Evolutionary conservation across 2,329 filamentous ascomycete species (phyloP).

Genomic region (Mollisiaceae sp.): DNA sequence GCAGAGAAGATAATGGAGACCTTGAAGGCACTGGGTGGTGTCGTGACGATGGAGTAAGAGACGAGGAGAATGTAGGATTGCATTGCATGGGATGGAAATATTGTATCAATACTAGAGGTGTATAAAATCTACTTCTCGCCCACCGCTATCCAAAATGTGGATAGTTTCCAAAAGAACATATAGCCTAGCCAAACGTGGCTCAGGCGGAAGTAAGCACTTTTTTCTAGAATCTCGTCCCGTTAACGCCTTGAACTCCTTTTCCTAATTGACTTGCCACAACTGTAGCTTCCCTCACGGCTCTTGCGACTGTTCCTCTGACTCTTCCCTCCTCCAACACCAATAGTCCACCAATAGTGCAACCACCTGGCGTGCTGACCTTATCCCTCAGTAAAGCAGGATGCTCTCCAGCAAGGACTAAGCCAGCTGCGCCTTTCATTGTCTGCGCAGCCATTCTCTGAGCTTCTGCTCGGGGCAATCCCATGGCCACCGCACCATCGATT

Average conservation of each 20-base stretch:
- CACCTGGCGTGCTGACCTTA: conserved; percentile 78
- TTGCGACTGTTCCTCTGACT: conserved; percentile 69
- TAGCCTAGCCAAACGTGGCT: background rate
- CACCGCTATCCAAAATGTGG: background rate
- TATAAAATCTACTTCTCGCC: conserved; percentile 42
- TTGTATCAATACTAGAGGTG: conserved; percentile 44
- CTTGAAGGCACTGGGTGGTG: conserved; percentile 91
- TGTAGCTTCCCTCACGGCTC: conserved; percentile 73
- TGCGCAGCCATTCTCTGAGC: conserved; percentile 80
- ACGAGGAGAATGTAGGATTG: conserved; percentile 29
- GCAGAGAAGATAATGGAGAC: conserved; percentile 97
- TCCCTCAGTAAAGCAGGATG: conserved; percentile 78
- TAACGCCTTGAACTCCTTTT: conserved; percentile 52
- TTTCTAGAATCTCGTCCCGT: conserved; percentile 49
- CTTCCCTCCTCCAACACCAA: conserved; percentile 75
- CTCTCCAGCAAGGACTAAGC: conserved; percentile 70
- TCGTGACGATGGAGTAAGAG: conserved; percentile 88
- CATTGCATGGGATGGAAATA: conserved; percentile 28
- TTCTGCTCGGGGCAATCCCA: conserved; percentile 75
- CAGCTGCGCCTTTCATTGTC: conserved; percentile 75
- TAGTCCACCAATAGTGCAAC: conserved; percentile 77
- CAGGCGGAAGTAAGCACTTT: conserved; percentile 4
- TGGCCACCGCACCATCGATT: conserved; percentile 78
- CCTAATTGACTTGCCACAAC: conserved; percentile 71
- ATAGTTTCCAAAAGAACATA: background rate